Percentiles rank a stretch among this genome's conserved stretches.
These are phyloP conservation scores for Ceratocystis colombiana DNA, from an alignment of 2,329 filamentous ascomycete genomes.

Conservation along the genomic window DNA sequence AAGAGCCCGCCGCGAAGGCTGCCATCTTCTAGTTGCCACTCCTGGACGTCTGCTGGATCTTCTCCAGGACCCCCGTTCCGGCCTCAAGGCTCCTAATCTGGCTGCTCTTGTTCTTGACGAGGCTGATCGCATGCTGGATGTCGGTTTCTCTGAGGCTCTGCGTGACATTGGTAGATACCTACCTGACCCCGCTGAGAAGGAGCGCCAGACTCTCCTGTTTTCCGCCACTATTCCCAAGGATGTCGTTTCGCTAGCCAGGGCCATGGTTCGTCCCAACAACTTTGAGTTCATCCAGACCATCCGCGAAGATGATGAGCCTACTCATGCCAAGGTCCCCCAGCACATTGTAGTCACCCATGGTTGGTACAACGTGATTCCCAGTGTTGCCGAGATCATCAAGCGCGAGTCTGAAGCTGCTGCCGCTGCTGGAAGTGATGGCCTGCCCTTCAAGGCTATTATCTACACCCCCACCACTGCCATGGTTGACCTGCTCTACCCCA, in stretches of 20 bases:
- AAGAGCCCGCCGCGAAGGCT: conserved; percentile 62
- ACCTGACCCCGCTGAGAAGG: conserved; percentile 51
- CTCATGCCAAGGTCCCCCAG: conserved; percentile 77
- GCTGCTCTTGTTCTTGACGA: conserved; percentile 92
- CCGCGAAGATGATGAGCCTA: conserved; percentile 66
- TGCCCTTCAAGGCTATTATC: conserved; percentile 89
- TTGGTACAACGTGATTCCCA: conserved; percentile 66
- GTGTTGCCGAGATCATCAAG: conserved; percentile 64
- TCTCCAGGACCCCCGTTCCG: conserved; percentile 52
- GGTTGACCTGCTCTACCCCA: conserved; percentile 39
- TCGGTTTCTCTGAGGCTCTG: conserved; percentile 65
- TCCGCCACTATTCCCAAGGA: conserved; percentile 83
- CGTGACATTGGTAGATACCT: conserved; percentile 50
- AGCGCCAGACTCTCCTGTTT: conserved; percentile 86
- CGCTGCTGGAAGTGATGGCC: conserved; percentile 32
- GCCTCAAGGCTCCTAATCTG: conserved; percentile 66
- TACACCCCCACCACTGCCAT: conserved; percentile 75
- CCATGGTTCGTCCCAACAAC: conserved; percentile 63
- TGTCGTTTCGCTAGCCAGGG: conserved; percentile 68
- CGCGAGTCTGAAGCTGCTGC: conserved; percentile 43
- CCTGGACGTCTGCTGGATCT: conserved; percentile 81
- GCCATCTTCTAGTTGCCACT: conserved; percentile 82
- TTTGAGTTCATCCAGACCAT: conserved; percentile 93
- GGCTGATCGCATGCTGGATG: conserved; percentile 96
- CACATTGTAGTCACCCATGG: conserved; percentile 56